phyloP scores from a whole-genome alignment of 495 filamentous ascomycete genomes.

The Endocarpon pusillum region DNA sequence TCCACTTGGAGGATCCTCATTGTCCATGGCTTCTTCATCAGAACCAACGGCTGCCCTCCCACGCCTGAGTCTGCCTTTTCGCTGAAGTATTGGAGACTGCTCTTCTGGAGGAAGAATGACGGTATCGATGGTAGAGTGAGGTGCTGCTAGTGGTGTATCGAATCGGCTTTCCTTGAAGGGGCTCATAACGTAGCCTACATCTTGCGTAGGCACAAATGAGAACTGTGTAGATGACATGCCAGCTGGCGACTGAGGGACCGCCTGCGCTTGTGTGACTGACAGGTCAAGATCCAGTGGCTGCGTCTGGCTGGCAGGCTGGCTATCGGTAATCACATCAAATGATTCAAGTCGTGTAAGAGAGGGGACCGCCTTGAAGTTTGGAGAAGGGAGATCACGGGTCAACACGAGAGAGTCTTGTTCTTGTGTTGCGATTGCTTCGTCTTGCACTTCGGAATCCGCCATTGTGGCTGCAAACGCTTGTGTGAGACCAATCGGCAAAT shows the following conservation, averaged over 20 bases:
- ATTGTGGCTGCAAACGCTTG: conserved; percentile 90
- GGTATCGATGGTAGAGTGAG: conserved; percentile 55
- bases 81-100: conserved; percentile 43
- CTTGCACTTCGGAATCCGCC: conserved; percentile 34
- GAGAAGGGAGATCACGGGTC: conserved; percentile 21
- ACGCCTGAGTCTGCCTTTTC: conserved; percentile 39
- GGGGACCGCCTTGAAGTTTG: conserved; percentile 24
- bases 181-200: conserved; percentile 56
- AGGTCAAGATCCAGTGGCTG: conserved; percentile 17
- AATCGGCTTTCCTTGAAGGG: conserved; percentile 44
- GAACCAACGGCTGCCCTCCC: conserved; percentile 19
- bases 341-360: conserved; percentile 28
- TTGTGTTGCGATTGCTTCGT: conserved; percentile 8
- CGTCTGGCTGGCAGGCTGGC: conserved; percentile 29
- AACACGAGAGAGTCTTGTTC: conserved; percentile 22
- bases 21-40: conserved; percentile 28
- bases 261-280: conserved; percentile 17
- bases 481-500: conserved; percentile 57
- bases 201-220: conserved; percentile 58
- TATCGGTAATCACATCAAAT: conserved; percentile 47
- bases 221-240: conserved; percentile 34
- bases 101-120: conserved; percentile 36
- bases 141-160: conserved; percentile 24
- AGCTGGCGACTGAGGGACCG: conserved; percentile 26
- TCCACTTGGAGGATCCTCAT: too few species aligned